Base-by-base conservation (phyloP, 768 basidiomycete genomes). In the Suillus ampliporus region DNA sequence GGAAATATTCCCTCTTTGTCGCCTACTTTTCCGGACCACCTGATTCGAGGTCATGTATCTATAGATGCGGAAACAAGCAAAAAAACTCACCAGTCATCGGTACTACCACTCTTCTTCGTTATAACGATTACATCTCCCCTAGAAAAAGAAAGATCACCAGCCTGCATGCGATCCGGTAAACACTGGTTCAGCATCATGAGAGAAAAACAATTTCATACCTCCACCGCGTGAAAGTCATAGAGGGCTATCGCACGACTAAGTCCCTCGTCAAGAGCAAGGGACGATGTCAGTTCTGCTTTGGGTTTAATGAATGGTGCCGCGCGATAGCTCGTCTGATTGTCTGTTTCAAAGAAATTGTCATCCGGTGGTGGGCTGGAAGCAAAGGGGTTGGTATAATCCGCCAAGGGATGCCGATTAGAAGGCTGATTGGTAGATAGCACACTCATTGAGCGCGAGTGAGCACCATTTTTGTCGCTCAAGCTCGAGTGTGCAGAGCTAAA, bases 11-110 rank as follows among this genome's bases (percentile, higher is more conserved):
- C 92, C 66, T 84, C 78, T 43, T 80, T 73, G 17, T 82, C 83
- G 23, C 83, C 75, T 2, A 87, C 64, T 70, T 84, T 89, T n/a
- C 92, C 92, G 15, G 81, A 89, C 92, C 92, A 94, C 90, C 90
- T 92, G 62, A 17, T 37, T 41, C 41, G 23, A 53, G 60, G 31
- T 59, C 6, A 28, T 38, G 51, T 47, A 46, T 44, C n/a, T 6
- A 19, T 35, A 23, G 13, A 56, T 28, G 43, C 26, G 63, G 11
- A 57, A 44, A 41, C 60, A 26, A 52, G 50, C 58, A 34, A 51
- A 57, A 6, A 58, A 37, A 74, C 82, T 57, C 66, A 88, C 92
- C 92, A 94, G 65, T 92, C 90, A 70, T 94, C 86, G 11, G 78
- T 85, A 48, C 85, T 91, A 40, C 87, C 81, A 64, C 86, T 92